phyloP scores from a whole-genome alignment of 331 rosid species.

The Arachis monticola region DNA sequence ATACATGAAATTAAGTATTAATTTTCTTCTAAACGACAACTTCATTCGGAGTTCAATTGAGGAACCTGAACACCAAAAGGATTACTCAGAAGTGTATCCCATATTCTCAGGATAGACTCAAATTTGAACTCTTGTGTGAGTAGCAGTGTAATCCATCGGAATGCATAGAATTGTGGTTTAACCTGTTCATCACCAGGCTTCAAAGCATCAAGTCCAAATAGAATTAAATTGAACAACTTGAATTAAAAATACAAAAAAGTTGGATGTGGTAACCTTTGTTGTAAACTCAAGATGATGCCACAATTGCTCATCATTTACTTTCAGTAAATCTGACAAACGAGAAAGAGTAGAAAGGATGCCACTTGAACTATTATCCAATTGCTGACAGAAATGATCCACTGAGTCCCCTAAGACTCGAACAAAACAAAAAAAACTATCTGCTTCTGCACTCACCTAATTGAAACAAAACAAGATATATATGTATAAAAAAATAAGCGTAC shows the following conservation, averaged over 20 bases:
- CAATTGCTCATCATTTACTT: conserved; percentile 68
- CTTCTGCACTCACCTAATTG: conserved; percentile 74
- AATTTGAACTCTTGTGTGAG: conserved; percentile 81
- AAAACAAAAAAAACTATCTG: conserved; percentile 84
- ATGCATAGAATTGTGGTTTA: conserved; percentile 77
- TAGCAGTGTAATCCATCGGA: conserved; percentile 85
- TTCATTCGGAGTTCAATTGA: conserved; percentile 16
- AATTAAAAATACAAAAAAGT: background rate
- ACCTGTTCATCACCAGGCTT: conserved; percentile 51
- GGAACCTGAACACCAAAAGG: conserved; percentile 81
- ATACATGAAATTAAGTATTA: background rate
- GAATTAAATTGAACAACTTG: conserved; percentile 29
- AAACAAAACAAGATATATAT: conserved; percentile 26
- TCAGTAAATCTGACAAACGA: conserved; percentile 64
- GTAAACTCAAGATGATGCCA: conserved; percentile 85
- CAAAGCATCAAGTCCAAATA: conserved; percentile 28
- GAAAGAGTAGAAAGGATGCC: conserved; percentile 79
- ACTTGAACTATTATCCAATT: conserved; percentile 70
- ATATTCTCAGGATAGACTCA: conserved; percentile 69
- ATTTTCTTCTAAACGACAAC: background rate
- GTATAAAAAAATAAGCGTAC: background rate
- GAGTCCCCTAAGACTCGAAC: conserved; percentile 76
- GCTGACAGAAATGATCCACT: conserved; percentile 85
- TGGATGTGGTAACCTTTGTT: conserved; percentile 50
- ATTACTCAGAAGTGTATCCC: conserved; percentile 79